These are phyloP conservation scores for Fraxinus xanthoxyloides DNA, from an alignment of 305 asterid genomes.

Conservation along the genomic window DNA sequence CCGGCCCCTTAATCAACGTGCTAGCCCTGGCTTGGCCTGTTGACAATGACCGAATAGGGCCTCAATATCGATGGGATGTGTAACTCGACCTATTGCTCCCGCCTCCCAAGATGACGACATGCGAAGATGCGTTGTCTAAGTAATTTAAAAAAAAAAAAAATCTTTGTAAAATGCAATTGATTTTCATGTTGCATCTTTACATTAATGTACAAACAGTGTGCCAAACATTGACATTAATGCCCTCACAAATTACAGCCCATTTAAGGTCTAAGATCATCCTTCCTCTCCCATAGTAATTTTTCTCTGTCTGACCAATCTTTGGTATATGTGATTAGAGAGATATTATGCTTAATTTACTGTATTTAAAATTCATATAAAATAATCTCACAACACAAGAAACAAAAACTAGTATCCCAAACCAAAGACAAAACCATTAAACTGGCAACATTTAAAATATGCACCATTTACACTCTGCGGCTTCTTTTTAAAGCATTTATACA, in stretches of 20 bases:
- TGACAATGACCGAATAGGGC: not conserved
- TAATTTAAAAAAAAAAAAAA: not conserved
- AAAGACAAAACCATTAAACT: conserved; percentile 51
- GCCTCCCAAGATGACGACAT: not conserved
- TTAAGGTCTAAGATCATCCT: not conserved
- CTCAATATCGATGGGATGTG: not conserved
- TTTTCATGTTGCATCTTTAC: too few species aligned
- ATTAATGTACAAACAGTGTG: not conserved
- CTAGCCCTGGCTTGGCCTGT: not conserved
- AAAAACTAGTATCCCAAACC: conserved; percentile 50
- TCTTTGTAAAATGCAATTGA: too few species aligned
- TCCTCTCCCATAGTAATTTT: conserved; percentile 48
- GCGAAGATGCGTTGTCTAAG: not conserved
- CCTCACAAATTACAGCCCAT: not conserved
- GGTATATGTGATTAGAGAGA: conserved; percentile 30
- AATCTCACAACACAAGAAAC: conserved; percentile 61
- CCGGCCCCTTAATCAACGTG: not conserved
- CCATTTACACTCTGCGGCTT: conserved; percentile 53
- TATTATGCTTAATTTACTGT: not conserved
- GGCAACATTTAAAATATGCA: conserved; percentile 44
- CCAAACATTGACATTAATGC: not conserved
- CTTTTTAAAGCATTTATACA: conserved; percentile 48
- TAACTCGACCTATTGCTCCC: not conserved
- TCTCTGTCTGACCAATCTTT: conserved; percentile 39
- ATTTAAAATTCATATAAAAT: conserved; percentile 16